phyloP scores from a whole-genome alignment of 805 yeast species.

The Cyberlindnera misumaiensis region DNA sequence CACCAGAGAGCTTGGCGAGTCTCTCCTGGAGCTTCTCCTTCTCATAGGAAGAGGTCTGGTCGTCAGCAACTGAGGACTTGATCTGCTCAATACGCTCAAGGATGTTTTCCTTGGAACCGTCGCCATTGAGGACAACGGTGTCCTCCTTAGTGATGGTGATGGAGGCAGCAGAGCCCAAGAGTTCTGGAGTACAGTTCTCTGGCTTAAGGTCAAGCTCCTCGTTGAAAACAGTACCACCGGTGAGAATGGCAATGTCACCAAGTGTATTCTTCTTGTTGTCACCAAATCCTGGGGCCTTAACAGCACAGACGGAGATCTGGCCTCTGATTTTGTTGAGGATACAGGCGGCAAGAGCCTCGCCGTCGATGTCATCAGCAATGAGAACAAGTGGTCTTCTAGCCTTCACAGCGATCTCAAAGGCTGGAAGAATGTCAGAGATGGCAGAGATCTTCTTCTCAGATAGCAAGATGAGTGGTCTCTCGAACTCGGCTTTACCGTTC shows the following conservation, averaged over 20 bases:
- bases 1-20: constrained; percentile 95
- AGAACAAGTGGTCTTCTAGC: constrained; percentile 90
- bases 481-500: constrained; percentile 88
- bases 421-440: constrained; percentile 86
- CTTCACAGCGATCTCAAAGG: constrained; percentile 91
- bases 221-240: constrained; percentile 58
- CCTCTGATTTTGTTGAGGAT: constrained; percentile 97
- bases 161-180: constrained; percentile 89
- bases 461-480: constrained; percentile 82
- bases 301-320: constrained; percentile 96
- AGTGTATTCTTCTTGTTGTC: constrained; percentile 94
- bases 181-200: constrained; percentile 87
- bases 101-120: constrained; percentile 82
- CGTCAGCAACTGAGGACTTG: constrained; percentile 21
- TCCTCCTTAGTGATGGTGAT: constrained; percentile 94
- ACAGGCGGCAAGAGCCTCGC: constrained; percentile 98
- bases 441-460: constrained; percentile 85
- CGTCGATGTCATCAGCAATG: constrained; percentile 95
- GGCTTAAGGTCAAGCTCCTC: constrained; percentile 87
- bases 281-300: constrained; percentile 99
- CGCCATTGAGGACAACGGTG: constrained; percentile 91
- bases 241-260: constrained; percentile 92
- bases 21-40: constrained; percentile 97
- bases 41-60: constrained; percentile 58
- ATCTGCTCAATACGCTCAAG: constrained; percentile 74